Base-by-base conservation (phyloP, 208 protist genomes). In the Trypanosoma platydactyli region DNA sequence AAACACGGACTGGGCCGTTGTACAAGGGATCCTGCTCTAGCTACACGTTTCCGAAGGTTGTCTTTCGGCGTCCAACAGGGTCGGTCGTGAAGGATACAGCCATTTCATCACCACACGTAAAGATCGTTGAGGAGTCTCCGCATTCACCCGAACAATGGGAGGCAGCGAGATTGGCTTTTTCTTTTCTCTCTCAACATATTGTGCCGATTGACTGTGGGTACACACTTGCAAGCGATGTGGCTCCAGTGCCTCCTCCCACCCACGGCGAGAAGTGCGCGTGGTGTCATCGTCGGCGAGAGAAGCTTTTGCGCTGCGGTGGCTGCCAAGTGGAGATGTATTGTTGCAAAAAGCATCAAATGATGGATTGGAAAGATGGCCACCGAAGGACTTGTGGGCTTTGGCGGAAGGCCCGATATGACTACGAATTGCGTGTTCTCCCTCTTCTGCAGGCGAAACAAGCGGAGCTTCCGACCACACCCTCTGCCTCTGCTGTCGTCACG, bases 301-400 rank as follows among this genome's bases (percentile, higher is more conserved):
- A 64, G 70, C 74, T 92, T 38, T 62, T 84, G 54, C 84, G 84
- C 30, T 95, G 89, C 58, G 72, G 84, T 40, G 76, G 73, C 12
- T 95, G 89, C 64, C 80, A 79, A 40, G 74, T 83, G 1, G 83
- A 89, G 9, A 71, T 69, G 73, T 95, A 95, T 62, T 95, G 89
- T 76, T 79, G 80, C 62, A 81, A 78, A 57, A 71, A 75, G 5
- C 86, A 95, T 50, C 89, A 92, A 71, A 73, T 65, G 60, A 64
- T 86, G 52, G 86, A 89, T 64, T 95, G 89, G 86, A 91, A 81
- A 52, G 61, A 45, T 45, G 72, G 62, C 0, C 85, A 94, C 72
- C 76, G 69, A 63, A 54, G 57, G 50, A 76, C 80, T 58, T 94
- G 88, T 75, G 69, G 54, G 45, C 51, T 83, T 44, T 92, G 84